Evolutionary conservation across 345 rosid species (phyloP).

Genomic region (Aquilaria malaccensis): DNA sequence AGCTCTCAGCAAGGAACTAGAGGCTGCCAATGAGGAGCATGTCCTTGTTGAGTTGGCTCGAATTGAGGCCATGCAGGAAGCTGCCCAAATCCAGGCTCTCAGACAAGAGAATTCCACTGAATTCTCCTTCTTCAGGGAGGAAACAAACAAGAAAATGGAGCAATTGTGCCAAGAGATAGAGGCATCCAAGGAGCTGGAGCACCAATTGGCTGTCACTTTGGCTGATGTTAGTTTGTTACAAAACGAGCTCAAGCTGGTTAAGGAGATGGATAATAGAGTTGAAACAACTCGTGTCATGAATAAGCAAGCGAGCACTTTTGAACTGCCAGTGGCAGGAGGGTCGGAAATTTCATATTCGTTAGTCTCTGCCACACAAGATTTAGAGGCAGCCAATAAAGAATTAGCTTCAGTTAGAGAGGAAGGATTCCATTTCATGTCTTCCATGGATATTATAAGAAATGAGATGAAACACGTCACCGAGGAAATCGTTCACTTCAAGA

Average conservation of each 20-base stretch:
- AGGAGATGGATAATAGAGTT: slow-evolving; percentile 33
- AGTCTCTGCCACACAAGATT: slow-evolving; percentile 36
- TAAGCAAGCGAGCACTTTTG: slow-evolving; percentile 12
- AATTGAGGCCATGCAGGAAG: slow-evolving; percentile 77
- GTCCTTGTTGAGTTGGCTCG: slow-evolving; percentile 70
- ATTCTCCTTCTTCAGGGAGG: slow-evolving; percentile 25
- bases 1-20: slow-evolving; percentile 55
- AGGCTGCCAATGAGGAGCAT: slow-evolving; percentile 67
- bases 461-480: slow-evolving; percentile 42
- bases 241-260: slow-evolving; percentile 46
- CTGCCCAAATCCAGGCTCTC: slow-evolving; percentile 40
- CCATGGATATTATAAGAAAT: slow-evolving; percentile 60
- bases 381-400: slow-evolving; percentile 60
- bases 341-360: slow-evolving; percentile 22
- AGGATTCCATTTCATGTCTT: slow-evolving; percentile 48
- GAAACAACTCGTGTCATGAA: slow-evolving; percentile 27
- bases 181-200: slow-evolving; percentile 40
- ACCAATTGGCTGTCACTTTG: slow-evolving; percentile 45
- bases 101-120: slow-evolving; percentile 36
- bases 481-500: slow-evolving; percentile 42
- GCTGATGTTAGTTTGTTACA: slow-evolving; percentile 49
- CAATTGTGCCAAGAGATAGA: slow-evolving; percentile 41
- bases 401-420: slow-evolving; percentile 44
- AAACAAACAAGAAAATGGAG: slow-evolving; percentile 25
- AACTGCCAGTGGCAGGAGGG: slow-evolving; percentile 10